Percentiles rank a stretch among this genome's conserved stretches.
Conservation (phyloP, 441 rosid genomes). For the Croton laevigatus region DNA sequence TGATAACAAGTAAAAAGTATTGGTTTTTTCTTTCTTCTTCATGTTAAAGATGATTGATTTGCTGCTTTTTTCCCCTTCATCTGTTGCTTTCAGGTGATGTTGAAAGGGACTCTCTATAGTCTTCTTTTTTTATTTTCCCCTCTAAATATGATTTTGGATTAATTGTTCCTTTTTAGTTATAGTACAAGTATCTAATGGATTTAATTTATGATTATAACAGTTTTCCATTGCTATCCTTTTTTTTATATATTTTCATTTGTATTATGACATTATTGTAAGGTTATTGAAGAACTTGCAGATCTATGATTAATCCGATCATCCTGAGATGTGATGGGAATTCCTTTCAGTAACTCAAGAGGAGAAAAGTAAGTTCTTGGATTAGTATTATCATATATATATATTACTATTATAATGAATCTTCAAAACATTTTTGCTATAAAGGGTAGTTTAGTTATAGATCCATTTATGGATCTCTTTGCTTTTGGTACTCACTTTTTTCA, state of each 20-base stretch:
- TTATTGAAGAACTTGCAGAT: background rate
- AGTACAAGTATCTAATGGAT: background rate
- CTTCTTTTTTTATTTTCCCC: too few relatives aligned
- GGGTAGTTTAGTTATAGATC: conserved; percentile 5
- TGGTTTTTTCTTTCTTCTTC: background rate
- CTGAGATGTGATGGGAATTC: conserved; percentile 1
- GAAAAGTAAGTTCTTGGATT: background rate
- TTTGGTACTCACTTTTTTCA: background rate
- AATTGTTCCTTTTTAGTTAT: background rate
- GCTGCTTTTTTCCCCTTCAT: background rate
- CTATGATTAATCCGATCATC: background rate
- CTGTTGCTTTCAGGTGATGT: background rate
- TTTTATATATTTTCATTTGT: background rate
- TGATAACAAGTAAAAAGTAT: background rate
- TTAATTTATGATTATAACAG: background rate
- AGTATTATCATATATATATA: too few relatives aligned
- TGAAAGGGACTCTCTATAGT: background rate
- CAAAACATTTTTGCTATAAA: background rate
- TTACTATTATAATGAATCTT: background rate
- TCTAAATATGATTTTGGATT: background rate
- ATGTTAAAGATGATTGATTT: background rate
- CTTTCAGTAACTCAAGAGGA: background rate
- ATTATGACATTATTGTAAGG: background rate
- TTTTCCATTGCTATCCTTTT: background rate
- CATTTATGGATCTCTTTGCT: background rate